Evolutionary conservation across 2,329 filamentous ascomycete genomes (phyloP).

Genomic region (Fusarium cicatricum): DNA sequence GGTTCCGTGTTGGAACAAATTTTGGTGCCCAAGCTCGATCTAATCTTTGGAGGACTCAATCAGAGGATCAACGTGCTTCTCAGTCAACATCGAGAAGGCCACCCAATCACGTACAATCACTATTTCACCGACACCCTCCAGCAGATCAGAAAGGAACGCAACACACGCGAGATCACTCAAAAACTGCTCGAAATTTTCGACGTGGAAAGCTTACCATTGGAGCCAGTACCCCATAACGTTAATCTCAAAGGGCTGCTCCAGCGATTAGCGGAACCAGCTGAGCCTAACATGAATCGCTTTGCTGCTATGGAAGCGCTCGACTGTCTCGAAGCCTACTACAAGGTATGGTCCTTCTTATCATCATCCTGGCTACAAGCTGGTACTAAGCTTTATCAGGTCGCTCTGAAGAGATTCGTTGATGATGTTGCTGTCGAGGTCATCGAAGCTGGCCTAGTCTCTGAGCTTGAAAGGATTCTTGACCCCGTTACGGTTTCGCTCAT

Average conservation of each 20-base stretch:
- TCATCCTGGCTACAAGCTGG: too few relatives aligned
- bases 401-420: conserved; percentile 21
- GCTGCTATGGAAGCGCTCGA: conserved; percentile 48
- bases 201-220: too few relatives aligned
- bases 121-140: conserved; percentile 53
- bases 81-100: conserved; percentile 49
- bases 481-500: conserved; percentile 30
- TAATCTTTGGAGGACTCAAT: conserved; percentile 42
- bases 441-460: conserved; percentile 31
- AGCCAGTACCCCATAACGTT: too few relatives aligned
- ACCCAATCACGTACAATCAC: conserved; percentile 64
- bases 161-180: too few relatives aligned
- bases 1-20: conserved; percentile 18
- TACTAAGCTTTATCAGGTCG: conserved; percentile 1
- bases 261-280: neutral
- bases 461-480: conserved; percentile 30
- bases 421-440: conserved; percentile 38
- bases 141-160: conserved; percentile 31
- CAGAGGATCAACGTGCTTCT: conserved; percentile 56
- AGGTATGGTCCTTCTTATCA: conserved; percentile 39
- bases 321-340: conserved; percentile 52
- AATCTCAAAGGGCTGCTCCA: too few relatives aligned
- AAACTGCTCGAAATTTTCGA: too few relatives aligned
- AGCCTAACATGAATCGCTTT: conserved; percentile 42
- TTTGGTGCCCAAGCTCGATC: conserved; percentile 29